Base-by-base conservation (phyloP, 2,329 filamentous ascomycete genomes). In the Alternaria longipes region DNA sequence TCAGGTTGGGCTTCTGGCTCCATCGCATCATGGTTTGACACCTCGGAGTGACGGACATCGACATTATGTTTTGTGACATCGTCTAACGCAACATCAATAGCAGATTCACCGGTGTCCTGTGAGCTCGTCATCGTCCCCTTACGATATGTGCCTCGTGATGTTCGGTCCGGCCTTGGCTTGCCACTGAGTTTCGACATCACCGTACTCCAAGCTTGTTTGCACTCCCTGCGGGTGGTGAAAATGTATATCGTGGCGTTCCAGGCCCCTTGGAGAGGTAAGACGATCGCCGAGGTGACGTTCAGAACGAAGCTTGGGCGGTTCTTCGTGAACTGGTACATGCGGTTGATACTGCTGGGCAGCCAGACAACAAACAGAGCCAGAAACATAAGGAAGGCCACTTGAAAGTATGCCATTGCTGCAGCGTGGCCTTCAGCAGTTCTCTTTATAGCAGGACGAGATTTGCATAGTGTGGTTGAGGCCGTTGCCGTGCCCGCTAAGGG, bases 221-320 rank as follows among this genome's bases (percentile, higher is more conserved):
- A 74, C 41, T 77, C 75, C 0, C 62, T 40, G 63, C 72, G 74
- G 0, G 73, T 73, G 0, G 74, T 75, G 18, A 69, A 74, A 5
- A 88, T 79, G 78, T 95, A 96, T 67, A 96, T 92, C 59, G 91
- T 77, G 18, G 89, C 87, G 75, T 96, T 96, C 91, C 92, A 95
- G 71, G 94, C 91, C 0, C 92, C 92, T 74, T 96, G 92, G 0
- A 93, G 84, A 0, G 92, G 92, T 8, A 96, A 84, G 1, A 95
- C 91, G 41, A 92, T 84, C 0, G 90, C 88, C 22, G 90, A 89
- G 65, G 89, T 86, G 65, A 90, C 88, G 69, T 92, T 88, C 24
- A 95, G 85, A 0, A 84, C 81, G 28, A 89, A 84, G 8, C 82
- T 68, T 2, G 71, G 84, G 2, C 63, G 34, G 8, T 69, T 62